Base-by-base conservation (phyloP, 306 rosid species). In the Fagus crenata region DNA sequence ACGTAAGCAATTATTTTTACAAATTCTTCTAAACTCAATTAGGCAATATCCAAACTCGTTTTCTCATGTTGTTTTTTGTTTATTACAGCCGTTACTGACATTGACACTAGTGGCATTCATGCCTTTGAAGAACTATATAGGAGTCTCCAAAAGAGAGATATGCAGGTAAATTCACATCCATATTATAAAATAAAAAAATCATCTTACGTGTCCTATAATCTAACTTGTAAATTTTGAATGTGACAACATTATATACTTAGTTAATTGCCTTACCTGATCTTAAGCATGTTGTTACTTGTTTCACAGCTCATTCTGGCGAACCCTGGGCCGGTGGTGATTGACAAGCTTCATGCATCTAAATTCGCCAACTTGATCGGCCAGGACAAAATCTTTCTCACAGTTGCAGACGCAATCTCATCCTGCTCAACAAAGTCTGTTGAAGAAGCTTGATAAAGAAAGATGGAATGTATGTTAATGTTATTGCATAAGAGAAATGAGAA, bases 71-170 rank as follows among this genome's bases (percentile, higher is more conserved):
- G 35, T 72, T 46, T 55, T 75, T 12, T 37, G 40, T 75, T 75
- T 76, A 22, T 60, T 79, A 77, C 84, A 95, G 99, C 99, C 1
- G 97, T 95, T 35, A 90, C 92, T 4, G 99, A 95, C 81, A 89
- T 95, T 1, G 99, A 95, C 74, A 92, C 97, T 15, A 92, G 99
- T 77, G 99, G 99, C 67, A 95, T 92, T 80, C 97, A 90, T 77
- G 97, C 99, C 82, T 81, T 95, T 59, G 93, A 92, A 87, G 99
- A 95, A 86, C 82, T 95, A 69, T 73, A 88, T 59, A 86, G 81
- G 74, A 88, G 91, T 85, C 97, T 95, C 82, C 78, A 78, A 74
- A 95, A 90, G 87, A 85, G 90, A 88, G 86, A 83, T 28, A 53
- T 90, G 78, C 87, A 95, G 93, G 99, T 95, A 81, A 69, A 41